Evolutionary conservation across 1,139 yeast genomes (phyloP), one percentile per base, ranked within the genome.

Genomic region (Lodderomyces parapsilosis): DNA sequence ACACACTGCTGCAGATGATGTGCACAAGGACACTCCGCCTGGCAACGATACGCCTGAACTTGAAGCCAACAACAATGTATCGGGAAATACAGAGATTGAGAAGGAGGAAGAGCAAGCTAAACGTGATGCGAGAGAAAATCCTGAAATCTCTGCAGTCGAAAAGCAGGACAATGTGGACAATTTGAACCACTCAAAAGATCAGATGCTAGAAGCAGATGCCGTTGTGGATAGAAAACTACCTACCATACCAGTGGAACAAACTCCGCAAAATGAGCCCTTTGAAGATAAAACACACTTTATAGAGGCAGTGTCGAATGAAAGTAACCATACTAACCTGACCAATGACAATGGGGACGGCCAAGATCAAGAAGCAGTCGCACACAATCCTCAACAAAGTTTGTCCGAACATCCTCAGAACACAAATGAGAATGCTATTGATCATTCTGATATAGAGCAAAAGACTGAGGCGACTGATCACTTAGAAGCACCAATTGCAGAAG

Each of bases 261-360:
- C 20, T 3, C 37, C 37, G 3, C 11, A 13, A n/a, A 37, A 39
- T 17, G 31, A 19, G 3, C 31, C 36, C 14, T 39, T 39, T 13
- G 50, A 43, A 6, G 50, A 46, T 18, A 51, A 37, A 18, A 46
- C 31, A 4, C 24, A 27, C 14, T 8, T 13, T 7, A 13, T 20
- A 25, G 40, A 32, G 33, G 30, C 36, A 14, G 35, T 34, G 15
- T 18, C 40, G 20, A 22, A 35, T 19, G 36, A 38, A n/a, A 32
- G 40, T 13, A 38, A 45, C 31, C 61, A 47, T 15, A 44, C 44
- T 38, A 53, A 49, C 4, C 40, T 35, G 13, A 34, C 36, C 23
- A 43, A 40, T 15, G 45, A 57, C 24, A 57, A 55, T 30, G 56
- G 48, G 4, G 67, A 60, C 31, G 71, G 64, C 36, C 66, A 71